phyloP scores from a whole-genome alignment of 1,139 yeast species.

The Geotrichum aggregatum region DNA sequence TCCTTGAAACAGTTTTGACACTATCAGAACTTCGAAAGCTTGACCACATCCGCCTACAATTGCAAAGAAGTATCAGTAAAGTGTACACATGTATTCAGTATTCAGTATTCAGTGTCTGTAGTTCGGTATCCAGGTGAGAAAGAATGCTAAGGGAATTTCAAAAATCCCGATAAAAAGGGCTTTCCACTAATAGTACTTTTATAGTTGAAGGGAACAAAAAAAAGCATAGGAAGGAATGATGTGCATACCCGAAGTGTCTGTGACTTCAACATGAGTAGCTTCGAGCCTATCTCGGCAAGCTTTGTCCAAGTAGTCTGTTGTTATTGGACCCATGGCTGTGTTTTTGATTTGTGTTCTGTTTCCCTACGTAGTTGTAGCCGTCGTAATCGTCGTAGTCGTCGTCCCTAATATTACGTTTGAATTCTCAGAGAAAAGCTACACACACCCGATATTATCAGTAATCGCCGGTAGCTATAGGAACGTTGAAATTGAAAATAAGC shows the following conservation, averaged over 20 bases:
- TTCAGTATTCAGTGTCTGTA: no score
- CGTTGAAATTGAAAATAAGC: no score
- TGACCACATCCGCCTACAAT: slow-evolving; percentile 73
- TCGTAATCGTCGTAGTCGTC: no score
- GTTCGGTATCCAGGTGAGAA: no score
- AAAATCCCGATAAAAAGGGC: no score
- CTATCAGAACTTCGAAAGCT: slow-evolving; percentile 76
- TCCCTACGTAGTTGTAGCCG: no score
- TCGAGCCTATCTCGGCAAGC: slow-evolving; percentile 35
- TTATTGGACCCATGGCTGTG: slow-evolving; percentile 23
- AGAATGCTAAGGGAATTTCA: no score
- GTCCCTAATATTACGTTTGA: no score
- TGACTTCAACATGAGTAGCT: slow-evolving; percentile 40
- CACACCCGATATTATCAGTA: no score
- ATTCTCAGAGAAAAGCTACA: no score
- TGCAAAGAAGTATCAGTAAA: neutral
- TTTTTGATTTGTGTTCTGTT: neutral
- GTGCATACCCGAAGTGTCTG: slow-evolving; percentile 39
- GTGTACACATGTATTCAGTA: neutral
- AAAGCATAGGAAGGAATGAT: neutral
- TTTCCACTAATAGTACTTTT: no score
- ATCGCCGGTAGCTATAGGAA: no score
- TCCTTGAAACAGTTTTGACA: slow-evolving; percentile 68
- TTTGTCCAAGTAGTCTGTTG: slow-evolving; percentile 32
- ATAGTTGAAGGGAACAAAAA: neutral